Evolutionary conservation across 2,329 filamentous ascomycete genomes (phyloP), one percentile per base, ranked within the genome.

Genomic region (Trichothecium sympodiale): DNA sequence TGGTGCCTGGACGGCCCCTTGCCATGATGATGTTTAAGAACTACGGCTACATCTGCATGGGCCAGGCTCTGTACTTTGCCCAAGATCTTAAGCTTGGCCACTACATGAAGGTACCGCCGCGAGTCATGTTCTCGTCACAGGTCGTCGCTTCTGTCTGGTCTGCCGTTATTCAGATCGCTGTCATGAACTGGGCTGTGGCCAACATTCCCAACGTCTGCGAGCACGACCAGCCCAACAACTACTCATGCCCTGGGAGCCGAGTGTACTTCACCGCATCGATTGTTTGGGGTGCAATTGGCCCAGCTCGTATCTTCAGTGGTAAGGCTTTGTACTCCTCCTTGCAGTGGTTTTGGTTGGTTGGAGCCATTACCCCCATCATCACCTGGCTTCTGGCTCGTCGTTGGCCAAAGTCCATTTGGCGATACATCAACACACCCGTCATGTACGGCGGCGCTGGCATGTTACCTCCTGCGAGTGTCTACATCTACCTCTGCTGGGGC

Each of bases 21-120:
- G 78, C 78, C 33, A 78, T 83, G 69, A 85, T 85, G 79, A 69
- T 84, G 60, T 84, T 84, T 62, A 83, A 83, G 57, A 81, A 77
- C 41, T 84, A 80, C 47, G 76, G 77, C 34, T 82, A 80, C 51
- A 71, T 82, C 38, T 74, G 67, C 56, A 80, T 81, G 74, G 64
- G 64, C 13, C 74, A 81, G 52, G 77, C 73, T 0, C 61, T 80
- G 34, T 76, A 71, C 52, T 81, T 81, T 52, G 62, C 67, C 5
- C 72, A 77, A 51, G 77, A 81, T 45, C 64, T 81, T 46, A 81
- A 80, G 52, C 64, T 80, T 3, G 77, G 72, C 15, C 77, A 82
- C 51, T 83, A 83, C 59, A 80, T 80, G 73, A 71, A 71, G 54
- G 66, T 71, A 3, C 74, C 75, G 2, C 75, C 74, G 7, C 68